These are phyloP conservation scores for Trypanosoma caninum DNA, from an alignment of 208 protist genomes.

Conservation along the genomic window DNA sequence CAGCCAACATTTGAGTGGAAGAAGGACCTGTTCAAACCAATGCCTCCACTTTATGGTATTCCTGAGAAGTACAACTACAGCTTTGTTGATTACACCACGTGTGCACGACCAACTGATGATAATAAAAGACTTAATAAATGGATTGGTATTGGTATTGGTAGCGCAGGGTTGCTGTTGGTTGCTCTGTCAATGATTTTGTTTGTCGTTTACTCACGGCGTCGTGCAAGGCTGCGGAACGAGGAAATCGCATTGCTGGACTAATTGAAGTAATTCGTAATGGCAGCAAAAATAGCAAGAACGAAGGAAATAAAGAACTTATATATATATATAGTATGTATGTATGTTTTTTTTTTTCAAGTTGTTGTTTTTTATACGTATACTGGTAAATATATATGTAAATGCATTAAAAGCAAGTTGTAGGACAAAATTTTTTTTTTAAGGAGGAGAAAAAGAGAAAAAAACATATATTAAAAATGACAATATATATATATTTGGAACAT, in stretches of 20 bases:
- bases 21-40: constrained; percentile 17
- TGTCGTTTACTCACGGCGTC: neutral
- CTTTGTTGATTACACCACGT: constrained; percentile 16
- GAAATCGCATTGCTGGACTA: neutral
- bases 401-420: too few relatives aligned
- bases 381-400: too few relatives aligned
- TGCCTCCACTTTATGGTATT: constrained; percentile 27
- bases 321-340: neutral
- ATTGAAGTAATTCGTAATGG: neutral
- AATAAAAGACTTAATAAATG: constrained; percentile 14
- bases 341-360: neutral
- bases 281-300: neutral
- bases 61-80: constrained; percentile 20
- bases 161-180: neutral
- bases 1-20: constrained; percentile 30
- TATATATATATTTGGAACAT: too few relatives aligned
- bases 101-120: neutral
- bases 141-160: constrained; percentile 14
- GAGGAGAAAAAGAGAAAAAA: too few relatives aligned
- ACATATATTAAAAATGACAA: too few relatives aligned
- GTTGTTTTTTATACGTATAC: neutral
- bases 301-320: neutral
- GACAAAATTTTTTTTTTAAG: too few relatives aligned
- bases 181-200: neutral
- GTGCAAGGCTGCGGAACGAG: neutral